Percentiles rank a stretch among this genome's conserved stretches.
phyloP scores from a whole-genome alignment of 164 flowering plant species.

The Taxillus chinensis region DNA sequence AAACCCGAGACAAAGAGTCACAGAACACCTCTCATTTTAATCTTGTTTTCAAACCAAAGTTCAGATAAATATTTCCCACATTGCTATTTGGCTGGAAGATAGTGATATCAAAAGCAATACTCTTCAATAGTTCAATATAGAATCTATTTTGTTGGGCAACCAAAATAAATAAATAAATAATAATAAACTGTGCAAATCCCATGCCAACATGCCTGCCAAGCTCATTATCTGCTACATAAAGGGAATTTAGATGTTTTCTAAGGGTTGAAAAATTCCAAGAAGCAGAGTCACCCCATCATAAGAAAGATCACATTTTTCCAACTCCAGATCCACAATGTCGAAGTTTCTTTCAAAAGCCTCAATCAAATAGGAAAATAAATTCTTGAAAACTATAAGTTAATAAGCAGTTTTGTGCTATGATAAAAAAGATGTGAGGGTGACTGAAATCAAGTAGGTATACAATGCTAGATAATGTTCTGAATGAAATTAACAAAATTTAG shows the following conservation, averaged over 20 bases:
- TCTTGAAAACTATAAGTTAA: slow-evolving; percentile 29
- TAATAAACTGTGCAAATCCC: background rate
- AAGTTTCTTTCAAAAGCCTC: slow-evolving; percentile 32
- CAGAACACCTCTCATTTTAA: too few species aligned
- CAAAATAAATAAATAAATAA: too few species aligned
- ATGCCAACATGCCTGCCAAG: slow-evolving; percentile 66
- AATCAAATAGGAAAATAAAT: slow-evolving; percentile 41
- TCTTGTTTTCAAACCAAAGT: slow-evolving; percentile 3
- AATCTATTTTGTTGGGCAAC: background rate
- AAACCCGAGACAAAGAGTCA: too few species aligned
- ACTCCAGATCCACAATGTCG: slow-evolving; percentile 33
- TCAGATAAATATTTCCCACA: slow-evolving; percentile 33
- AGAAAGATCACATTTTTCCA: slow-evolving; percentile 66
- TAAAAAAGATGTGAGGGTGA: too few species aligned
- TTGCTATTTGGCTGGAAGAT: slow-evolving; percentile 35
- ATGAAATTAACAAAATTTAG: too few species aligned
- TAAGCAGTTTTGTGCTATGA: too few species aligned
- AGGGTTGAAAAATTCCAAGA: slow-evolving; percentile 34
- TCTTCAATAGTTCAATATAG: too few species aligned
- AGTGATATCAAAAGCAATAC: background rate
- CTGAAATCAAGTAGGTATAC: too few species aligned
- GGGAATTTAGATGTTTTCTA: slow-evolving; percentile 32
- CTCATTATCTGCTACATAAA: slow-evolving; percentile 69
- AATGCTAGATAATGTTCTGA: too few species aligned
- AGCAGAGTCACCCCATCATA: slow-evolving; percentile 40